Evolutionary conservation across 225 moss, liverwort and hornwort genomes (phyloP).

Genomic region (Marchantia paleacea): DNA sequence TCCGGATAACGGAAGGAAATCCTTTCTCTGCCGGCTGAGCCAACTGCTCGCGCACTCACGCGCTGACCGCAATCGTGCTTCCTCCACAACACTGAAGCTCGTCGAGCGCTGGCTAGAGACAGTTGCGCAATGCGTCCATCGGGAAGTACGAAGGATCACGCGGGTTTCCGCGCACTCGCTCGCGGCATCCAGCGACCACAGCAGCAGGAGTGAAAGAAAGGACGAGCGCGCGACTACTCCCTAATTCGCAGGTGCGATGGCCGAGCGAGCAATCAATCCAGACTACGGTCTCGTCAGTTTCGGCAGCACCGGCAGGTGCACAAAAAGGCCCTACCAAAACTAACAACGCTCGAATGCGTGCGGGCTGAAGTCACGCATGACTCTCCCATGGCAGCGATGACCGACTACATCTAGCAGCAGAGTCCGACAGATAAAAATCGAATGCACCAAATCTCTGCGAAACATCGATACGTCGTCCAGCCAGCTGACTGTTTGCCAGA

Average conservation of each 20-base stretch:
- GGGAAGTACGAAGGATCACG: neutral
- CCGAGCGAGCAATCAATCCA: neutral
- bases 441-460: neutral
- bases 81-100: neutral
- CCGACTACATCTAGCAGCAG: slow-evolving; percentile 4
- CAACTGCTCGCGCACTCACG: neutral
- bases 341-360: slow-evolving; percentile 2
- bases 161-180: neutral
- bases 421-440: neutral
- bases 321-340: neutral
- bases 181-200: neutral
- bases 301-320: neutral
- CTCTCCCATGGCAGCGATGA: slow-evolving; percentile 11
- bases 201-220: neutral
- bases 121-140: neutral
- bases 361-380: neutral
- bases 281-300: neutral
- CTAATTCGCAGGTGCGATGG: neutral
- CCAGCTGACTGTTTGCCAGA: slow-evolving; percentile 12
- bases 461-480: slow-evolving; percentile 12
- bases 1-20: neutral
- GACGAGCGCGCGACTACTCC: neutral
- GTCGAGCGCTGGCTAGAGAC: neutral
- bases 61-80: neutral
- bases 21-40: neutral